Evolutionary conservation across 1,284 basidiomycete species (phyloP), one percentile per base, ranked within the genome.

Genomic region (Cystobasidiaceae sp.): DNA sequence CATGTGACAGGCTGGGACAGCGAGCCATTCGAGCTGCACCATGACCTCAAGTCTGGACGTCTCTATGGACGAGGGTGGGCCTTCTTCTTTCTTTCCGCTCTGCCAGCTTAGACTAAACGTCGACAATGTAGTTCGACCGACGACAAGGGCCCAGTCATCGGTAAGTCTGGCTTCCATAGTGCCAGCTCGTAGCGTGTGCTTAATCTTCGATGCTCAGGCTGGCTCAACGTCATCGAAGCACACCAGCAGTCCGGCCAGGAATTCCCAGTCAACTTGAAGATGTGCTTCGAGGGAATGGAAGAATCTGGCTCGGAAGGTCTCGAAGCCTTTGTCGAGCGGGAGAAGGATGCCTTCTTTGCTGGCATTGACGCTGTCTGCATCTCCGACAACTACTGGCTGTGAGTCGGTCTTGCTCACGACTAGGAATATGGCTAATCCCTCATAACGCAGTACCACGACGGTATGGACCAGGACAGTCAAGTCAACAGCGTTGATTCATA

Each of bases 241-340:
- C 93, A 97, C 77, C 77, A 81, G 72, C 76, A 86, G 68, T 83
- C 86, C 50, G 82, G 84, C 43, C 81, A 87, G 61, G 85, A 87
- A 55, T 82, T 98, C 19, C 94, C 94, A 1, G 94, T 98, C 59
- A 98, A 98, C 79, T 78, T 98, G 71, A 85, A 87, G 73, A 88
- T 93, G 81, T 92, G 90, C 80, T 93, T 98, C 74, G 94, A 98
- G 78, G 93, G 74, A 67, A 98, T 98, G 96, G 94, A 98, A 78
- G 94, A 98, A 80, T 89, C 83, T 71, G 94, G 94, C 6, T 91
- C 88, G 46, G 90, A 93, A 73, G 93, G 93, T 5, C 82, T 98
- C 11, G 93, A 97, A 75, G 90, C 90, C 57, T 84, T 97, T 55
- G 93, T 98, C 71, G 80, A 83, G 69, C 81, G 81, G 54, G 92